Percentiles rank a stretch among this genome's conserved stretches.
phyloP scores from a whole-genome alignment of 371 early-diverging fungal genomes.

The Syncephalis fuscata region DNA sequence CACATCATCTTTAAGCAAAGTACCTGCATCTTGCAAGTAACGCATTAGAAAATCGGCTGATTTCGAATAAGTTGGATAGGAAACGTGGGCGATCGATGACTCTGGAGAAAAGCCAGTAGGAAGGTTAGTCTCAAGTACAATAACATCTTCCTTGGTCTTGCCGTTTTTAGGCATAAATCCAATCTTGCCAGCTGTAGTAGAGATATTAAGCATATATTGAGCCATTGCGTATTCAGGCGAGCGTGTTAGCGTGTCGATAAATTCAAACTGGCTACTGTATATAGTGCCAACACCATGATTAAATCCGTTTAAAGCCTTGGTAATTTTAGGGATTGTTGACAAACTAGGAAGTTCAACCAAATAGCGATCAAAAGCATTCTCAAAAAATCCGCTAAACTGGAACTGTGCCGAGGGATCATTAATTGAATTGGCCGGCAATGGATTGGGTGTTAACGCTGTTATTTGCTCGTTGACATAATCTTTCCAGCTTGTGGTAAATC shows the following conservation, averaged over 20 bases:
- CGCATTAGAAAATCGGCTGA: constrained; percentile 35
- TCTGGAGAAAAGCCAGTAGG: constrained; percentile 16
- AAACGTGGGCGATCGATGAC: constrained; percentile 31
- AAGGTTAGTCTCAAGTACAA: constrained; percentile 16
- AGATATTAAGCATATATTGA: constrained; percentile 6
- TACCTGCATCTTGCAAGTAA: constrained; percentile 16
- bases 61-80: constrained; percentile 14
- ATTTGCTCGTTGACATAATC: constrained; percentile 8
- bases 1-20: constrained; percentile 9
- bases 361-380: constrained; percentile 6
- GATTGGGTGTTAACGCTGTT: constrained; percentile 11
- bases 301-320: constrained; percentile 3
- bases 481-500: constrained; percentile 29
- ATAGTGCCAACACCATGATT: background rate
- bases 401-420: background rate
- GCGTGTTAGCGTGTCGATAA: background rate
- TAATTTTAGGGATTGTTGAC: background rate
- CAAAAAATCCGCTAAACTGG: constrained; percentile 4
- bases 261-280: background rate
- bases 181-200: constrained; percentile 5
- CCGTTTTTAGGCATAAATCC: constrained; percentile 1
- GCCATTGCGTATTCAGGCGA: constrained; percentile 7
- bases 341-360: background rate
- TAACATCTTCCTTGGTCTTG: background rate
- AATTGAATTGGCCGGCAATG: background rate